Percentiles rank a stretch among this genome's conserved stretches.
These are phyloP conservation scores for Chimonanthus praecox DNA, from an alignment of 164 flowering plant genomes.

Conservation along the genomic window DNA sequence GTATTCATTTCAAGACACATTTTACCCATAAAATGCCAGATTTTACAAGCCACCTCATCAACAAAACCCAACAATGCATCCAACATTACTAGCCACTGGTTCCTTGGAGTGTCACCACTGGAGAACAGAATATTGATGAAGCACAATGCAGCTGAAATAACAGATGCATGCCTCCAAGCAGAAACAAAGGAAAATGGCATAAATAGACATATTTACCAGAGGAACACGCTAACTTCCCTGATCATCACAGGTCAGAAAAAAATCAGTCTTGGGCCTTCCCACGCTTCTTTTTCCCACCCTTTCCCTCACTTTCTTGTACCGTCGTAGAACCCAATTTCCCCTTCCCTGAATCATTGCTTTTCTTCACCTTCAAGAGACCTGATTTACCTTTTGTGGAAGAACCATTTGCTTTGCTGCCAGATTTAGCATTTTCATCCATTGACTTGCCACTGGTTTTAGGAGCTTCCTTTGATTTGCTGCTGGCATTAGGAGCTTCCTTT, in stretches of 20 bases:
- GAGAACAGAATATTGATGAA: not conserved
- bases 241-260: not conserved
- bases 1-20: constrained; percentile 2
- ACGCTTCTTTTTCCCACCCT: constrained; percentile 30
- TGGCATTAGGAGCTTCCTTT: constrained; percentile 17
- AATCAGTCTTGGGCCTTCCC: not conserved
- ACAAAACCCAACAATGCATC: not conserved
- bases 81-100: constrained; percentile 3
- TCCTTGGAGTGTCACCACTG: not conserved
- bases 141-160: not conserved
- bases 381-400: constrained; percentile 1
- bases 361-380: not conserved
- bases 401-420: constrained; percentile 1
- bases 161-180: not conserved
- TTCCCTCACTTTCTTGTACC: constrained; percentile 27
- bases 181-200: not conserved
- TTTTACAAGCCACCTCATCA: constrained; percentile 6
- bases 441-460: constrained; percentile 4
- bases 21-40: constrained; percentile 4
- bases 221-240: not conserved
- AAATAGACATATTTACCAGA: not conserved
- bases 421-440: constrained; percentile 9
- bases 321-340: constrained; percentile 1
- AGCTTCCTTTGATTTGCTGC: constrained; percentile 1
- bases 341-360: not conserved